These are phyloP conservation scores for Arthrobotrys sinensis DNA, from an alignment of 2,329 filamentous ascomycete genomes.

Conservation along the genomic window DNA sequence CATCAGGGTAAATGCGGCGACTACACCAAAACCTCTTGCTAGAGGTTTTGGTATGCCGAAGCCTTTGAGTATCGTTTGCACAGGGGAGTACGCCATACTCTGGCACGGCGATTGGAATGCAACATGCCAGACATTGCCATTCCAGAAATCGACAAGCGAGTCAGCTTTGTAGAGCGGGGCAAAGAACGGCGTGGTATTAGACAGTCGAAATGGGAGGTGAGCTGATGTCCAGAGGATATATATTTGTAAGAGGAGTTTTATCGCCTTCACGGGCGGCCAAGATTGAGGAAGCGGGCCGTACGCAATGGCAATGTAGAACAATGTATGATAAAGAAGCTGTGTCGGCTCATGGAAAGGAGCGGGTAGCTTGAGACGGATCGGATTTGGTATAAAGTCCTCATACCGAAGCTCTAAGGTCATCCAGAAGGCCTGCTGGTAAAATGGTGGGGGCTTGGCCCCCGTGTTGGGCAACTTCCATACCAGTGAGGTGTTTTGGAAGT, in stretches of 20 bases:
- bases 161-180: slow-evolving; percentile 54
- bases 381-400: slow-evolving; percentile 56
- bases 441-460: slow-evolving; percentile 33
- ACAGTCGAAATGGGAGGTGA: slow-evolving; percentile 48
- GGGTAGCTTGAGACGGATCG: slow-evolving; percentile 41
- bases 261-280: slow-evolving; percentile 35
- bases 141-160: slow-evolving; percentile 59
- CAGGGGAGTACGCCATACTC: slow-evolving; percentile 43
- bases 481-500: slow-evolving; percentile 41
- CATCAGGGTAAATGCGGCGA: slow-evolving; percentile 57
- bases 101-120: slow-evolving; percentile 60
- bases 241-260: slow-evolving; percentile 49
- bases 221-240: slow-evolving; percentile 50
- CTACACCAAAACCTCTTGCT: slow-evolving; percentile 44
- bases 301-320: slow-evolving; percentile 42
- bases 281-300: slow-evolving; percentile 44
- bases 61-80: slow-evolving; percentile 39
- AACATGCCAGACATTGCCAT: slow-evolving; percentile 56
- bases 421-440: slow-evolving; percentile 54
- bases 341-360: slow-evolving; percentile 56
- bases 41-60: slow-evolving; percentile 28
- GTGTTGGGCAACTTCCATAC: slow-evolving; percentile 46
- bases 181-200: slow-evolving; percentile 42
- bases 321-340: slow-evolving; percentile 46
- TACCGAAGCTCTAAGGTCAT: slow-evolving; percentile 54